Evolutionary conservation across 495 filamentous ascomycete species (phyloP).

Genomic region (Penicillium lagena): DNA sequence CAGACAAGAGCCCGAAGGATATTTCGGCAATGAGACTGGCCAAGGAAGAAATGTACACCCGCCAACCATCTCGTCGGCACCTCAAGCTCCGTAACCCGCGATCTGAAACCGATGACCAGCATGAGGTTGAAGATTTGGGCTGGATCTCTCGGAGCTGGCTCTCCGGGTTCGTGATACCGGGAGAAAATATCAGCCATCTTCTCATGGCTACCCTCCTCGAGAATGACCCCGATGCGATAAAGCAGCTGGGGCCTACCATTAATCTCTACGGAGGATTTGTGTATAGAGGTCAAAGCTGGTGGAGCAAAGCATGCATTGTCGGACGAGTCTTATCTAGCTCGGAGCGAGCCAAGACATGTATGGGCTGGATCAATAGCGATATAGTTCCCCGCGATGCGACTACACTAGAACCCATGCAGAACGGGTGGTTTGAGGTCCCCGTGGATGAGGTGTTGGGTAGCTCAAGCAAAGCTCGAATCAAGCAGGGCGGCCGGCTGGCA

Average conservation of each 20-base stretch:
- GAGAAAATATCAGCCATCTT: conserved; percentile 65
- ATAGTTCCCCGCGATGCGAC: conserved; percentile 35
- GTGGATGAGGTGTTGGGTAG: conserved; percentile 24
- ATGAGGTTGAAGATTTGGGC: conserved; percentile 35
- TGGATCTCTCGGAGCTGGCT: conserved; percentile 79
- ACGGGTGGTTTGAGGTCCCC: conserved; percentile 62
- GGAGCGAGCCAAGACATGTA: conserved; percentile 61
- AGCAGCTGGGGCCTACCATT: conserved; percentile 57
- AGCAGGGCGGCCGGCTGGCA: conserved; percentile 27
- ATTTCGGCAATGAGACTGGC: neutral
- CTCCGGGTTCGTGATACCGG: conserved; percentile 72
- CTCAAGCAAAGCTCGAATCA: conserved; percentile 29
- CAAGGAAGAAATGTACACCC: conserved; percentile 25
- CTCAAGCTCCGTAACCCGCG: conserved; percentile 18
- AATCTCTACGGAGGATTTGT: conserved; percentile 77
- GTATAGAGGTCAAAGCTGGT: conserved; percentile 65
- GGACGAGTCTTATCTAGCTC: conserved; percentile 66
- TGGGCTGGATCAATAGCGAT: conserved; percentile 68
- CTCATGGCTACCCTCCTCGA: conserved; percentile 75
- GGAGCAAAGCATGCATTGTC: conserved; percentile 74
- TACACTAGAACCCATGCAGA: conserved; percentile 27
- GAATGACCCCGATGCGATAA: conserved; percentile 60
- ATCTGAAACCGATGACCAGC: conserved; percentile 7
- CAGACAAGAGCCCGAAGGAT: neutral
- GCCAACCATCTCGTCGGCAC: conserved; percentile 20